These are phyloP conservation scores for Blastobotrys proliferans DNA, from an alignment of 1,139 yeast species.

Conservation along the genomic window DNA sequence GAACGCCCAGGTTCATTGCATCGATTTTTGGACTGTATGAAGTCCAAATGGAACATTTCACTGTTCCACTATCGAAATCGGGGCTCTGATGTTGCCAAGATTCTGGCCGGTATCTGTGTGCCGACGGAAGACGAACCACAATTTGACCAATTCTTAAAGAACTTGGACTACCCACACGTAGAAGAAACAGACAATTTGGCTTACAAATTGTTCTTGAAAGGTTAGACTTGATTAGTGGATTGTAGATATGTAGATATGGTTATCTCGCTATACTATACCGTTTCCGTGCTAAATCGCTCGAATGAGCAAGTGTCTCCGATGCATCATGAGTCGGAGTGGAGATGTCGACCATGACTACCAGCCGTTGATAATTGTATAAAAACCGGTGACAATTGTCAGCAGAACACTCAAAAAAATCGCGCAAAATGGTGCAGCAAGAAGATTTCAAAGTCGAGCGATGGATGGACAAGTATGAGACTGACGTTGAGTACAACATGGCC, in stretches of 20 bases:
- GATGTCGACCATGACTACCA: no score
- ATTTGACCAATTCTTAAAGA: constrained; percentile 63
- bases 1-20: constrained; percentile 94
- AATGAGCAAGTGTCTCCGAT: no score
- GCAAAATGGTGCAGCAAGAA: constrained; percentile 28
- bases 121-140: constrained; percentile 65
- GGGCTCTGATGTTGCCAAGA: constrained; percentile 92
- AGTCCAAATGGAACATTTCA: constrained; percentile 84
- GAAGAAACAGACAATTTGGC: constrained; percentile 86
- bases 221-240: constrained; percentile 7
- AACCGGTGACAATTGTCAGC: no score
- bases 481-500: constrained; percentile 44
- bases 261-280: no score
- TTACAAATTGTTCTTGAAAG: constrained; percentile 63
- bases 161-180: constrained; percentile 67
- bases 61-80: constrained; percentile 95
- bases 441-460: constrained; percentile 53
- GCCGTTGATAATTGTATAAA: no score
- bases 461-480: constrained; percentile 50
- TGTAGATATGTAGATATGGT: no score
- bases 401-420: no score
- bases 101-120: constrained; percentile 82
- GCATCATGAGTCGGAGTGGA: no score
- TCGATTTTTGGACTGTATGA: constrained; percentile 66
- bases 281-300: no score